phyloP scores from a whole-genome alignment of 2,329 filamentous ascomycete genomes.

The Fusarium illudens region DNA sequence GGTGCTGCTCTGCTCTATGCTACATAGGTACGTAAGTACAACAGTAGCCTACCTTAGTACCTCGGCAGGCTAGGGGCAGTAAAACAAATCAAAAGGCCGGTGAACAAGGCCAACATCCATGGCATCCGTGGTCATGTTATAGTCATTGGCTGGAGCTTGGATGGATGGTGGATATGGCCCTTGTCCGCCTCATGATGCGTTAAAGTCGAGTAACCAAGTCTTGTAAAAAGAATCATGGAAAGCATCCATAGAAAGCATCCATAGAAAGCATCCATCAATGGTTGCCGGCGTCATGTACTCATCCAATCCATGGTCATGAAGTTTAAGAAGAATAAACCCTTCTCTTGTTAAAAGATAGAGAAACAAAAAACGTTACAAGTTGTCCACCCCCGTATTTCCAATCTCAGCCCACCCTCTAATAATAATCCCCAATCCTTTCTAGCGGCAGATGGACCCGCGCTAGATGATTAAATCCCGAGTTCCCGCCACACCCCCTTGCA shows the following conservation, averaged over 20 bases:
- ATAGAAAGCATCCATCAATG: no score
- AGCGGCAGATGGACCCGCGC: constrained; percentile 1
- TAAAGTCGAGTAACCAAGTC: neutral
- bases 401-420: neutral
- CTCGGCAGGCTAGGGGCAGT: neutral
- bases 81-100: neutral
- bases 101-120: neutral
- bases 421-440: neutral
- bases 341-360: neutral
- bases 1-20: no score
- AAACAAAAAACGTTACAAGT: neutral
- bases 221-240: no score
- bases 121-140: neutral
- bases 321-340: neutral
- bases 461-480: constrained; percentile 7
- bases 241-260: no score
- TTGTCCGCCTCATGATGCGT: neutral
- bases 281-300: no score
- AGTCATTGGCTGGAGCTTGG: neutral
- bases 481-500: constrained; percentile 1
- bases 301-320: neutral
- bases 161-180: neutral
- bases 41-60: no score
- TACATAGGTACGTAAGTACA: no score
- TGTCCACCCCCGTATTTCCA: neutral